Conservation (phyloP, 305 asterid species). For the Coffea humblotiana region DNA sequence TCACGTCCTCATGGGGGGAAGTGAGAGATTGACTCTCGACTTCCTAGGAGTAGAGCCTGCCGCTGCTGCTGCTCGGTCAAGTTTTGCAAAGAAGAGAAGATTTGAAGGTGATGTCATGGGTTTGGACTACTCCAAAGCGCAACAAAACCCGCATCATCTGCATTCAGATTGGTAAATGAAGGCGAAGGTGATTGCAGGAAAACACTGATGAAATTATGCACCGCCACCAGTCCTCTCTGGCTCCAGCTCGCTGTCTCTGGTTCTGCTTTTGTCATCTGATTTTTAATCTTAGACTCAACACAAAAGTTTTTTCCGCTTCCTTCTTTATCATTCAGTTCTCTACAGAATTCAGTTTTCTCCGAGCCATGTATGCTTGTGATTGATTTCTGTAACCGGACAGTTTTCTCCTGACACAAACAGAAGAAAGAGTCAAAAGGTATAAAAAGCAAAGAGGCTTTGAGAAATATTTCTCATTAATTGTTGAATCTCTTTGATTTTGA, state of each 20-base stretch:
- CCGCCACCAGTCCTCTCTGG: not conserved
- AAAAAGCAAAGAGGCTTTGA: not conserved
- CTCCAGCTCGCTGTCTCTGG: not conserved
- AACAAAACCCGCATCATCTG: constrained; percentile 11
- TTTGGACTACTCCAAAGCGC: constrained; percentile 2
- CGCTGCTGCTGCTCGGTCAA: not conserved
- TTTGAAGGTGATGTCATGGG: constrained; percentile 2
- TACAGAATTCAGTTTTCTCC: not conserved
- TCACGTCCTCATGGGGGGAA: not conserved
- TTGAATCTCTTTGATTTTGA: not conserved
- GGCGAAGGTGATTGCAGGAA: not conserved
- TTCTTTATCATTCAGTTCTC: not conserved
- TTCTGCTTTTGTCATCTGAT: not conserved
- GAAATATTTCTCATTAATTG: not conserved
- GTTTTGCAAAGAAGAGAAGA: constrained; percentile 11
- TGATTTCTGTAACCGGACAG: not conserved
- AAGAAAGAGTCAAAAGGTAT: not conserved
- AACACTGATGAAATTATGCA: not conserved
- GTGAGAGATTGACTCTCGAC: constrained; percentile 17
- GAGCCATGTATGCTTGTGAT: not conserved
- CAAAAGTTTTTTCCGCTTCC: not conserved
- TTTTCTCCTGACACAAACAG: not conserved
- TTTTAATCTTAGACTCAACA: not conserved
- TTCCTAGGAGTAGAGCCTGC: constrained; percentile 18
- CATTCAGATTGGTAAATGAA: constrained; percentile 6